Base-by-base conservation (phyloP, 2,329 filamentous ascomycete genomes). In the Bipolaris zeicola region DNA sequence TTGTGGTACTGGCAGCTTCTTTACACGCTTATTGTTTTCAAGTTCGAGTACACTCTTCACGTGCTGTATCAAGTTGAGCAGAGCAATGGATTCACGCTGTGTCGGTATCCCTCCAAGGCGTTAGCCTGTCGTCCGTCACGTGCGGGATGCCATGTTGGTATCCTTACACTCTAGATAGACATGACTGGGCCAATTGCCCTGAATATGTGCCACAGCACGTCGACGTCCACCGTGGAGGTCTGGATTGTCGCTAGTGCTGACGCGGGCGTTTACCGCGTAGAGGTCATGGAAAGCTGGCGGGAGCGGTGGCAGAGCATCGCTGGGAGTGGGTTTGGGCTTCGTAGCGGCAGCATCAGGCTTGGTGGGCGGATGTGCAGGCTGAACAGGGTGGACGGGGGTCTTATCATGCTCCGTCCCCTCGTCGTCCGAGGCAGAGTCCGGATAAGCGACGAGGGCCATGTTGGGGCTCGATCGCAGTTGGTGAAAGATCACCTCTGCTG, bases 101-200 rank as follows among this genome's bases (percentile, higher is more conserved):
- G 69, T 71, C 52, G 76, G 76, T 54, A 75, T 61, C 76, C 75
- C 75, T 77, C 68, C 64, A 62, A 60, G 56, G 62, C 58, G 68
- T 75, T 68, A 75, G 71, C 58, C 50, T 57, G 63, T 42, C 8
- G 68, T 64, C 41, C 66, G 58, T 16, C 14, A 37, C 42, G 36
- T 37, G n/a, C 41, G 44, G 42, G 46, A 47, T 13, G 41, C 22
- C 33, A 14, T 31, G 16, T 38, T 44, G 49, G 49, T 53, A 60
- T n/a, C 80, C 87, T 78, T 82, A 96, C 95, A 99, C 79, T 98
- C 94, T 54, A 96, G 81, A 75, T 96, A 98, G 43, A 98, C 74
- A 77, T 98, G 94, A 33, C 88, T 92, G 1, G 94, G 92, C 95
- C 95, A 99, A 75, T 92, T 91, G 58, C 95, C 95, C 57, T 87